A percentile compares a stretch with the other conserved stretches of the same genome.
Conservation (phyloP, 2,329 filamentous ascomycete genomes). For the Fusarium sarcochroum region DNA sequence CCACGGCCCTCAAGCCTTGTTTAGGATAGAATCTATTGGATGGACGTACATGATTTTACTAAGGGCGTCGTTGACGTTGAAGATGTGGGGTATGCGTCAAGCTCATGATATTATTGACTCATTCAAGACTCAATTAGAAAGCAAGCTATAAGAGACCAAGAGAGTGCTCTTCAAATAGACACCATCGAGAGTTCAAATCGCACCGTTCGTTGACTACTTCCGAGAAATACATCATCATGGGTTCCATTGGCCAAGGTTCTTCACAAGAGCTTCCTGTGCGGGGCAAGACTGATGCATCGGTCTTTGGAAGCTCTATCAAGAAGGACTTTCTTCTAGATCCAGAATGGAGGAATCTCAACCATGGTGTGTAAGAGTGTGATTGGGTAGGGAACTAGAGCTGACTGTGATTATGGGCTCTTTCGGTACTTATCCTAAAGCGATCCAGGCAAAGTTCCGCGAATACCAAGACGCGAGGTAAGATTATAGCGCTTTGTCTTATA, state of each 20-base stretch:
- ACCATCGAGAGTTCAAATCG: neutral
- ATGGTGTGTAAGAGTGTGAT: constrained; percentile 67
- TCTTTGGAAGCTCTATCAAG: constrained; percentile 60
- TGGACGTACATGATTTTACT: neutral
- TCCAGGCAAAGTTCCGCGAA: constrained; percentile 71
- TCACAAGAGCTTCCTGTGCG: constrained; percentile 44
- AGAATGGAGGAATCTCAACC: constrained; percentile 81
- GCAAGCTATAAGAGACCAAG: constrained; percentile 22
- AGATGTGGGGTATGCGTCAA: constrained; percentile 38
- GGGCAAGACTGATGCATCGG: constrained; percentile 31
- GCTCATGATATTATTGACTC: constrained; percentile 34
- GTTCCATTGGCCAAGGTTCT: constrained; percentile 35
- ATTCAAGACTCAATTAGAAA: neutral
- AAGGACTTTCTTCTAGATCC: constrained; percentile 79
- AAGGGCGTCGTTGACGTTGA: constrained; percentile 46
- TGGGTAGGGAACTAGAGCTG: neutral
- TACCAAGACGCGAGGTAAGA: constrained; percentile 70
- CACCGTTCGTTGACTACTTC: neutral
- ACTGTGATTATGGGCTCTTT: constrained; percentile 74
- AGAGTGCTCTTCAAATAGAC: neutral
- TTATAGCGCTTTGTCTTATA: neutral
- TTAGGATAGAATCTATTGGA: constrained; percentile 2
- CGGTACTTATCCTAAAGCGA: constrained; percentile 76
- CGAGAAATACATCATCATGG: constrained; percentile 31
- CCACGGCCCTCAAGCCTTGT: constrained; percentile 13